These are phyloP conservation scores for Dipteronia dyeriana DNA, from an alignment of 345 rosid species.

Conservation along the genomic window DNA sequence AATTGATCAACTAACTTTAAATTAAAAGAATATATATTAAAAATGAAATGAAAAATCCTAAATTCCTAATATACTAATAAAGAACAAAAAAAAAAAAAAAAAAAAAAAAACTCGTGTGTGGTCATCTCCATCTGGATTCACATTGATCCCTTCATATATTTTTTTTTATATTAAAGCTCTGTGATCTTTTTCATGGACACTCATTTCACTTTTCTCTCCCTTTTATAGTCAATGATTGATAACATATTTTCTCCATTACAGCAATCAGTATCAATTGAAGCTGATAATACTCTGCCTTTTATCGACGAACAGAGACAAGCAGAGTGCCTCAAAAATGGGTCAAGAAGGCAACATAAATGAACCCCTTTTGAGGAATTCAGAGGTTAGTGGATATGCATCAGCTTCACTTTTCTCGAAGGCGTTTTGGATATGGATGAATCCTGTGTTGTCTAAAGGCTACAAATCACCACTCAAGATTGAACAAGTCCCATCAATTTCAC, in stretches of 20 bases:
- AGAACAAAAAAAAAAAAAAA: too few species aligned
- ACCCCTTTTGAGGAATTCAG: slow-evolving; percentile 40
- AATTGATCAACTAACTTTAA: too few species aligned
- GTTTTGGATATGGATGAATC: slow-evolving; percentile 95
- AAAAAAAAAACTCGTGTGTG: too few species aligned
- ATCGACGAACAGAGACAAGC: slow-evolving; percentile 69
- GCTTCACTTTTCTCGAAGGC: slow-evolving; percentile 65
- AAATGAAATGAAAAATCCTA: neutral
- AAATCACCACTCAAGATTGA: slow-evolving; percentile 70
- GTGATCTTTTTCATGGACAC: slow-evolving; percentile 18
- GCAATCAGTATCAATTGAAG: slow-evolving; percentile 50
- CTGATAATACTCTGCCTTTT: slow-evolving; percentile 40
- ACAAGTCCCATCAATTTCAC: slow-evolving; percentile 76
- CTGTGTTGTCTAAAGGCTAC: slow-evolving; percentile 71
- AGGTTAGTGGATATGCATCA: slow-evolving; percentile 60
- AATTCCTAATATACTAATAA: too few species aligned
- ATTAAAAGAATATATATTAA: too few species aligned
- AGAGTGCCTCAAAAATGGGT: slow-evolving; percentile 33
- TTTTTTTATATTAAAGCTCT: slow-evolving; percentile 57
- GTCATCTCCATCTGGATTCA: neutral
- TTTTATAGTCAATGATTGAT: too few species aligned
- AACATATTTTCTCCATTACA: slow-evolving; percentile 33
- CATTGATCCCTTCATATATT: neutral
- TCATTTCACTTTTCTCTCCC: slow-evolving; percentile 30
- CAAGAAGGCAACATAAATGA: slow-evolving; percentile 34